Percentiles rank a stretch among this genome's conserved stretches.
Evolutionary conservation across 495 filamentous ascomycete species (phyloP).

Genomic region (Neurospora sp.): DNA sequence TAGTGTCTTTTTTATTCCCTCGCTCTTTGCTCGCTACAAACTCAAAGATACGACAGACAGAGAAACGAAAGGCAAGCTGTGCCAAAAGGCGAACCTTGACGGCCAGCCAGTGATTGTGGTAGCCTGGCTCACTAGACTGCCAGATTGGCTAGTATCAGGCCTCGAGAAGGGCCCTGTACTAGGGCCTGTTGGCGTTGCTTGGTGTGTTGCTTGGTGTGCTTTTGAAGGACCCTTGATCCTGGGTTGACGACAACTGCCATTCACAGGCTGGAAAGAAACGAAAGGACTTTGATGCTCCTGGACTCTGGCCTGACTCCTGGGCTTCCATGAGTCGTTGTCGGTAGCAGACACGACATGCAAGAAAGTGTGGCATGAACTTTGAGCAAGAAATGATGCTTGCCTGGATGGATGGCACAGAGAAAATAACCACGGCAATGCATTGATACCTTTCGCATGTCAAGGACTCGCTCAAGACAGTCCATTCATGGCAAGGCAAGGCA

Average conservation of each 20-base stretch:
- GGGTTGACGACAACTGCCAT: not conserved
- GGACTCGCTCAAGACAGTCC: not conserved
- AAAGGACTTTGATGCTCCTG: not conserved
- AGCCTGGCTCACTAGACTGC: not conserved
- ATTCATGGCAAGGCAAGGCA: not conserved
- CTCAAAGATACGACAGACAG: not conserved
- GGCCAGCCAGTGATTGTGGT: not conserved
- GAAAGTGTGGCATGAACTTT: not conserved
- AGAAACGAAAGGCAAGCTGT: not conserved
- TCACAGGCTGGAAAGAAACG: not conserved
- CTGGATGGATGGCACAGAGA: not conserved
- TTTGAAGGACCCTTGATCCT: not conserved
- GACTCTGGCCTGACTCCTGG: not conserved
- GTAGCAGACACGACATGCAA: not conserved
- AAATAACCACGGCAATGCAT: not conserved
- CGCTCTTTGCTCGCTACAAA: not conserved
- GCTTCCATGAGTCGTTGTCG: not conserved
- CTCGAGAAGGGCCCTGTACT: not conserved
- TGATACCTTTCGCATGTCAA: not conserved
- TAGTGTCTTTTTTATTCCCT: not conserved
- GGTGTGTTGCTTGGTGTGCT: not conserved
- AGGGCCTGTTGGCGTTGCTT: not conserved
- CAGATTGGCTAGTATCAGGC: not conserved
- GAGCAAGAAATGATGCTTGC: not conserved
- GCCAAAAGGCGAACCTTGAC: not conserved